These are phyloP conservation scores for Deinandra increscens DNA, from an alignment of 129 eudicot genomes.

Conservation along the genomic window DNA sequence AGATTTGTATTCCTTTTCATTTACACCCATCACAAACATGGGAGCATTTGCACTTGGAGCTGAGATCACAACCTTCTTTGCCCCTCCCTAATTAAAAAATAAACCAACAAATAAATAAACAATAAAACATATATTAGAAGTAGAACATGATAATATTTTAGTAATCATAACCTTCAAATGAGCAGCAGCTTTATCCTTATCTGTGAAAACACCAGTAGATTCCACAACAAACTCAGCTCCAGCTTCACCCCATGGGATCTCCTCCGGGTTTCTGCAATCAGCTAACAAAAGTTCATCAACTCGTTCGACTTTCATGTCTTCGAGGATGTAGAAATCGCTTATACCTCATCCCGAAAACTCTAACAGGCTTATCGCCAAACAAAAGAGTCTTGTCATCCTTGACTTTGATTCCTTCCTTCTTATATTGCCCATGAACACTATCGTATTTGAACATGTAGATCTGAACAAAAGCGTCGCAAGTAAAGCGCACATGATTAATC, in stretches of 20 bases:
- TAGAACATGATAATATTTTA: not conserved
- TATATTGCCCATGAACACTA: conserved; percentile 12
- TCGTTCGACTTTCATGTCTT: not conserved
- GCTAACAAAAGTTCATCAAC: not conserved
- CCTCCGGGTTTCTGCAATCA: conserved; percentile 8
- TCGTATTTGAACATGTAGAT: conserved; percentile 13
- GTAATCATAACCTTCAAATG: not conserved
- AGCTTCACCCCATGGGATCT: conserved; percentile 42
- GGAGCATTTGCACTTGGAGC: conserved; percentile 75
- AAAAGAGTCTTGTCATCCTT: conserved; percentile 5
- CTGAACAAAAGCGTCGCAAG: not conserved
- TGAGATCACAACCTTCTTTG: conserved; percentile 74
- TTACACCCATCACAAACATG: conserved; percentile 76
- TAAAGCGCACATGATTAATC: not conserved
- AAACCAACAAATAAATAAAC: not conserved
- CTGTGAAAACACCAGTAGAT: conserved; percentile 43
- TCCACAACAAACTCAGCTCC: conserved; percentile 38
- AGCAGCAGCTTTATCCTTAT: conserved; percentile 37
- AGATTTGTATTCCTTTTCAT: conserved; percentile 52
- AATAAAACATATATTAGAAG: not conserved
- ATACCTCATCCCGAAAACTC: conserved; percentile 1
- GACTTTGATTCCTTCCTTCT: not conserved
- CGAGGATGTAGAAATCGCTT: not conserved
- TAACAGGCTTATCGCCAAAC: conserved; percentile 7
- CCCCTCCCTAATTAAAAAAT: conserved; percentile 49